Conservation (phyloP, 1,139 yeast species). For the Zygosaccharomyces pseudobailii region DNA sequence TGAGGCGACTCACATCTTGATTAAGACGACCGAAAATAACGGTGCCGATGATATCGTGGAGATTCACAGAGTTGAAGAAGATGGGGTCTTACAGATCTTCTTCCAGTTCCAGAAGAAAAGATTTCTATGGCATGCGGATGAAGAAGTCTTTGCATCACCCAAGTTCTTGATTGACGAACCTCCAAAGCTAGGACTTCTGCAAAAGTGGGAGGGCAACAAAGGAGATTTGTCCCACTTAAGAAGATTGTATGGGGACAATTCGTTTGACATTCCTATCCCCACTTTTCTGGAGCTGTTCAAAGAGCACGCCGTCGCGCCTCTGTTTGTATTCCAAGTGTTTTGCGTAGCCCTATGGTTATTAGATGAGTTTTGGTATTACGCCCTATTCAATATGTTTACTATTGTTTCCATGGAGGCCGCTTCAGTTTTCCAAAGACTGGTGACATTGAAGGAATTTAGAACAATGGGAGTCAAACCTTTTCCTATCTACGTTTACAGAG, state of each 20-base stretch:
- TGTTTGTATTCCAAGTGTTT: constrained; percentile 92
- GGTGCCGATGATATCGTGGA: constrained; percentile 80
- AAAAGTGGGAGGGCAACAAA: constrained; percentile 55
- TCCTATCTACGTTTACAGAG: constrained; percentile 66
- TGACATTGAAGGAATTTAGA: constrained; percentile 91
- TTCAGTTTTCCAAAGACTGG: constrained; percentile 90
- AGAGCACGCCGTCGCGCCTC: constrained; percentile 98
- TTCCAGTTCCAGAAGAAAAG: constrained; percentile 92
- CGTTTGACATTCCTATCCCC: constrained; percentile 93
- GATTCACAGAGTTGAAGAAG: constrained; percentile 53
- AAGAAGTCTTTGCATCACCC: constrained; percentile 71
- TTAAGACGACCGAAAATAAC: constrained; percentile 78
- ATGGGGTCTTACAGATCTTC: constrained; percentile 63
- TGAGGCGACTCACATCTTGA: constrained; percentile 66
- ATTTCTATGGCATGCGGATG: constrained; percentile 60
- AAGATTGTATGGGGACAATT: constrained; percentile 75
- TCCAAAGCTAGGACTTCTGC: constrained; percentile 58
- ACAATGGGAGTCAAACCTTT: constrained; percentile 97
- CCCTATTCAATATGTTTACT: constrained; percentile 88
- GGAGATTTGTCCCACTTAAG: constrained; percentile 52
- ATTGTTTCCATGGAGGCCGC: constrained; percentile 90
- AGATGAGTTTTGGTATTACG: constrained; percentile 97
- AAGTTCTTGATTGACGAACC: constrained; percentile 63
- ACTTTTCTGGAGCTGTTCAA: constrained; percentile 84
- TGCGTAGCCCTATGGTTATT: constrained; percentile 94